phyloP scores from a whole-genome alignment of 1,139 yeast species.

The Wickerhamomyces sp. region DNA sequence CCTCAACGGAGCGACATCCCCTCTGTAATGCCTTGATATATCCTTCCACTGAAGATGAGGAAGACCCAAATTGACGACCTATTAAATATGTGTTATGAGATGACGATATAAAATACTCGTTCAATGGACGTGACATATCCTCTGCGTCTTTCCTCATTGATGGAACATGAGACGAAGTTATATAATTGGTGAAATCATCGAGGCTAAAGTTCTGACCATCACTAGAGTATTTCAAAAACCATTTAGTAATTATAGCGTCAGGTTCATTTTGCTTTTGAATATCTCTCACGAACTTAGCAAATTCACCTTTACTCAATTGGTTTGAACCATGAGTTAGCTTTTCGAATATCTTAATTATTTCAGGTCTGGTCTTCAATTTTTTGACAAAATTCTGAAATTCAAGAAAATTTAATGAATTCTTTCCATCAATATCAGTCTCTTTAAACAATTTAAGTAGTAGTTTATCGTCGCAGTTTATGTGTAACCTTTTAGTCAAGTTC shows the following conservation, averaged over 20 bases:
- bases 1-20: conserved; percentile 90
- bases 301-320: conserved; percentile 32
- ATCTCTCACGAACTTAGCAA: conserved; percentile 42
- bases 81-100: conserved; percentile 91
- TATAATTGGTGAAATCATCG: conserved; percentile 28
- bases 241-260: conserved; percentile 27
- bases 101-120: conserved; percentile 83
- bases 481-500: conserved; percentile 60
- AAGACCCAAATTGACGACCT: conserved; percentile 87
- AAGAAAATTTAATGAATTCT: conserved; percentile 52
- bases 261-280: conserved; percentile 47
- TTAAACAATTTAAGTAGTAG: conserved; percentile 40
- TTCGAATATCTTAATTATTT: conserved; percentile 40
- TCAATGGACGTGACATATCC: conserved; percentile 66
- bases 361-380: conserved; percentile 45
- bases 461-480: conserved; percentile 53
- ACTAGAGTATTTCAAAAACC: conserved; percentile 44
- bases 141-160: conserved; percentile 25
- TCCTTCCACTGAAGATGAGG: conserved; percentile 82
- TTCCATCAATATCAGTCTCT: conserved; percentile 41
- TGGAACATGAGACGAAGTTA: conserved; percentile 39
- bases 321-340: conserved; percentile 13
- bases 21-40: conserved; percentile 84
- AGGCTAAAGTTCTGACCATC: conserved; percentile 21
- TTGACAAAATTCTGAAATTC: conserved; percentile 75